Conservation (phyloP, 768 basidiomycete genomes). For the Cystofilobasidium bisporidii region DNA sequence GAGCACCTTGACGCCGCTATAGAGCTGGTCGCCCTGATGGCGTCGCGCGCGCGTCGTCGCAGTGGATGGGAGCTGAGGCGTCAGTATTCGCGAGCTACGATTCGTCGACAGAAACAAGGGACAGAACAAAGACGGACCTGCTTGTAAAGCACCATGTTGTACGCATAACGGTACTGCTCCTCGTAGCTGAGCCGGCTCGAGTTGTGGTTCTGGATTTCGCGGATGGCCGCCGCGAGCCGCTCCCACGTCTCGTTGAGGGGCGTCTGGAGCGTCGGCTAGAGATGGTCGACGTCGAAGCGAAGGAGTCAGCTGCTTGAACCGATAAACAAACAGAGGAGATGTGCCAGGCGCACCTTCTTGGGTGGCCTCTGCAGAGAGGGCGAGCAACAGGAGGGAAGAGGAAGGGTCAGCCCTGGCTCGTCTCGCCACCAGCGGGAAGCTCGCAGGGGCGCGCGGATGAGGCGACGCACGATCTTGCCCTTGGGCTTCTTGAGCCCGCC, state of each 20-base stretch:
- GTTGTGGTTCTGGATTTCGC: slow-evolving; percentile 90
- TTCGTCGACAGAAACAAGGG: background rate
- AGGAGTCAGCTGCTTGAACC: background rate
- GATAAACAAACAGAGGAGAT: too few relatives aligned
- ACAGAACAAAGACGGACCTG: slow-evolving; percentile 28
- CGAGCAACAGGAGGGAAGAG: background rate
- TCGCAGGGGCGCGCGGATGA: too few relatives aligned
- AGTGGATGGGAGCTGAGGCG: too few relatives aligned
- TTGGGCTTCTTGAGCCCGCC: slow-evolving; percentile 22
- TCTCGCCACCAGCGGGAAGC: too few relatives aligned
- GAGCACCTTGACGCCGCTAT: slow-evolving; percentile 69
- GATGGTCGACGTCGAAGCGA: too few relatives aligned
- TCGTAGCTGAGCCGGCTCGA: slow-evolving; percentile 80
- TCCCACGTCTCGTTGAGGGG: slow-evolving; percentile 13
- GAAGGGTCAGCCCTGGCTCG: background rate
- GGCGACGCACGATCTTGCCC: slow-evolving; percentile 23
- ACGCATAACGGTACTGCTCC: slow-evolving; percentile 86
- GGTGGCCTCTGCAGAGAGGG: slow-evolving; percentile 1
- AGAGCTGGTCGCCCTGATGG: slow-evolving; percentile 64
- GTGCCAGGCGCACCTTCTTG: slow-evolving; percentile 15
- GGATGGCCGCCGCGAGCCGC: slow-evolving; percentile 63
- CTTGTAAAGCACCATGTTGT: slow-evolving; percentile 84
- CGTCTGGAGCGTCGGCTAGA: slow-evolving; percentile 2
- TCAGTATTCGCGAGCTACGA: too few relatives aligned
- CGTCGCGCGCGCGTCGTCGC: too few relatives aligned